Base-by-base conservation (phyloP, 176 grass and related monocot genomes). In the Pontederia crassipes region DNA sequence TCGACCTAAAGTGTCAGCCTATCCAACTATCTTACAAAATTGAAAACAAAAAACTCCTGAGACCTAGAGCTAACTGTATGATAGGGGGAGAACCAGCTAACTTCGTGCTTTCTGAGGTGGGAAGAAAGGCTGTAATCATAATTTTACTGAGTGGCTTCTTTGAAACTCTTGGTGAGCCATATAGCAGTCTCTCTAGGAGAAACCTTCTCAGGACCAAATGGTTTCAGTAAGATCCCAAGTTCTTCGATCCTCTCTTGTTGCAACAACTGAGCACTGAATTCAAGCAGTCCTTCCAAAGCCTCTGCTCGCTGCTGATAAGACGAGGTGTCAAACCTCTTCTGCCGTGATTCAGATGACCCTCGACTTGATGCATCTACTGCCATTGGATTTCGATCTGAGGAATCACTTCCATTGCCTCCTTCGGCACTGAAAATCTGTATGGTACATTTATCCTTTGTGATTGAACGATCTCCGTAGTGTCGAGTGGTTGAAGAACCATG, bases 121-220 rank as follows among this genome's bases (percentile, higher is more conserved):
- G 24, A 45, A 60, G 57, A 60, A 32, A 8, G 40, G 28, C 27
- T 35, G 27, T n/a, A 61, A 45, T 3, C 15, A 47, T 26, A 11
- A 17, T 11, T 9, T 51, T 82, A 88, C 7, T 74, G 71, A 1
- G 73, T 46, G 1, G 90, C 90, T 78, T 88, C 87, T 65, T 88
- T 96, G 80, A 96, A 87, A 69, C 92, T 96, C 80, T 90, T 96
- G 1, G 87, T 76, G 54, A 96, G 80, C 92, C 92, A 96, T 78
- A 96, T 96, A 51, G 92, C 92, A 0, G 92, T 96, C 45, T 96
- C 92, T 68, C 92, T 64, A 4, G 92, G 92, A 0, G 92, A 96
- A 7, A 80, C 92, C 49, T 76, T 96, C 68, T 81, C 92, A 0
- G 80, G 86, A 8, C 92, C 92, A 45, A 96, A 96, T 0, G 92